Percentiles rank a stretch among this genome's conserved stretches.
Conservation (phyloP, 306 rosid species). For the Sphenostylis stenocarpa region DNA sequence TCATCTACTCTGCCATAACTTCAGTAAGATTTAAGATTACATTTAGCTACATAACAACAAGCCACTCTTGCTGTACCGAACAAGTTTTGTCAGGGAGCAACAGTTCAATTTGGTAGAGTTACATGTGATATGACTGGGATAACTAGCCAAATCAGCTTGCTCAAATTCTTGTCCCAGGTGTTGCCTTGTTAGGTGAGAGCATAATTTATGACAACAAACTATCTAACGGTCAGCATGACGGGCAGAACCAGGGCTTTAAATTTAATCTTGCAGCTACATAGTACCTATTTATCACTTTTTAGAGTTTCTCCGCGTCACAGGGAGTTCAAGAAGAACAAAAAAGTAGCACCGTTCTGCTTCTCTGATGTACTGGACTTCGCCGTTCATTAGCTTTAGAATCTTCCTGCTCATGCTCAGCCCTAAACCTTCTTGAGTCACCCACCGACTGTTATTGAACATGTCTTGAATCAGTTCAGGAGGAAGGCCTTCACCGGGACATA, state of each 20-base stretch:
- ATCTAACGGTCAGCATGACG: constrained; percentile 36
- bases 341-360: constrained; percentile 93
- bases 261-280: constrained; percentile 25
- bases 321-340: constrained; percentile 77
- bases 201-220: constrained; percentile 17
- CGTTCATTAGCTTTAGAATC: constrained; percentile 85
- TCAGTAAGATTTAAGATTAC: constrained; percentile 39
- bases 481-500: constrained; percentile 96
- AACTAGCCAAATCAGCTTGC: constrained; percentile 33
- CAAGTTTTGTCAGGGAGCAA: constrained; percentile 33
- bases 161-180: constrained; percentile 31
- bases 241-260: constrained; percentile 5
- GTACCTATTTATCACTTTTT: constrained; percentile 42
- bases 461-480: constrained; percentile 89
- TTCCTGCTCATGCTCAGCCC: constrained; percentile 96
- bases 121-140: constrained; percentile 23
- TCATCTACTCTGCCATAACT: constrained; percentile 37
- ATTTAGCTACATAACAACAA: constrained; percentile 34
- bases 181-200: constrained; percentile 38
- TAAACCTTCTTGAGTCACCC: constrained; percentile 89
- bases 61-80: constrained; percentile 33
- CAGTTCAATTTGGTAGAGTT: constrained; percentile 41
- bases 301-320: constrained; percentile 53
- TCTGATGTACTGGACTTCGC: constrained; percentile 91
- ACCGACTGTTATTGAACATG: constrained; percentile 80